Conservation (phyloP, 345 rosid genomes). For the Sonneratia caseolaris region DNA sequence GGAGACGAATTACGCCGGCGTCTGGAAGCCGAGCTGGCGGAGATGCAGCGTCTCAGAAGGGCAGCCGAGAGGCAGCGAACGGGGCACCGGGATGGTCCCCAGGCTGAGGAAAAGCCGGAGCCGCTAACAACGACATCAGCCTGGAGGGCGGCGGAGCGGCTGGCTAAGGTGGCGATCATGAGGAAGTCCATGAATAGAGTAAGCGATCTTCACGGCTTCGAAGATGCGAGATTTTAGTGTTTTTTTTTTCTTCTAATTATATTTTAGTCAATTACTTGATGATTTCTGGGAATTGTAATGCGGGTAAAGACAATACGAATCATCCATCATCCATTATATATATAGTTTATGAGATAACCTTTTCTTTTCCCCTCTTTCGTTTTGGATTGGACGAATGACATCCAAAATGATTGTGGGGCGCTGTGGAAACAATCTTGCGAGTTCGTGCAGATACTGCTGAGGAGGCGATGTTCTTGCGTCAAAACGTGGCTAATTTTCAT, state of each 20-base stretch:
- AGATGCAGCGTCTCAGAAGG: slow-evolving; percentile 33
- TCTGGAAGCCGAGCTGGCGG: slow-evolving; percentile 56
- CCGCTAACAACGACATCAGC: slow-evolving; percentile 81
- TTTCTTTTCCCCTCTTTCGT: too few relatives aligned
- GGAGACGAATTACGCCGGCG: slow-evolving; percentile 38
- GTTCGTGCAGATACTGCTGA: too few relatives aligned
- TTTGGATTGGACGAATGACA: too few relatives aligned
- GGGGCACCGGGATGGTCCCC: not conserved
- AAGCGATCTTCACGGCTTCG: slow-evolving; percentile 94
- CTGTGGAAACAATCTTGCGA: too few relatives aligned
- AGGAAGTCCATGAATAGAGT: slow-evolving; percentile 88
- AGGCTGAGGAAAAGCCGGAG: slow-evolving; percentile 40
- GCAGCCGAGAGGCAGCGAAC: not conserved
- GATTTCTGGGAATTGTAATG: not conserved
- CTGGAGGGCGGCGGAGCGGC: slow-evolving; percentile 84
- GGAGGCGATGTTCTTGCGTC: too few relatives aligned
- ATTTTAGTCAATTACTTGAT: not conserved
- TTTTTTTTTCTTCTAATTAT: not conserved
- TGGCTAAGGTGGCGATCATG: slow-evolving; percentile 84
- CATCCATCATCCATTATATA: not conserved
- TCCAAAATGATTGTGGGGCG: not conserved
- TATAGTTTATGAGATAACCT: too few relatives aligned
- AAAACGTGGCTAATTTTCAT: too few relatives aligned
- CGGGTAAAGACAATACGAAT: not conserved
- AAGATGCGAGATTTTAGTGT: slow-evolving; percentile 73